These are phyloP conservation scores for Ogataea polymorpha DNA, from an alignment of 805 yeast genomes.

Conservation along the genomic window DNA sequence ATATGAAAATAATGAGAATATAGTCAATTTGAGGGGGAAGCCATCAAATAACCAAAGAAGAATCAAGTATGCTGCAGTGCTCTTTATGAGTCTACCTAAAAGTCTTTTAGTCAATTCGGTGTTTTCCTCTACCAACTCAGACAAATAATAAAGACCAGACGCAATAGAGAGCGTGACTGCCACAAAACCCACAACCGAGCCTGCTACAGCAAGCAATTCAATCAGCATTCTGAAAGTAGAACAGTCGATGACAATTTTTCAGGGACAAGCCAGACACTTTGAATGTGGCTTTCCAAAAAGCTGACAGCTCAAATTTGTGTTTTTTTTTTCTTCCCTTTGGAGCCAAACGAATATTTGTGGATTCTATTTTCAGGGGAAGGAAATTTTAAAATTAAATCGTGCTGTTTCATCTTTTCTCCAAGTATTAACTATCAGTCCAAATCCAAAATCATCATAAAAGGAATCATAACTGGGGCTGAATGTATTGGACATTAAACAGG, in stretches of 20 bases:
- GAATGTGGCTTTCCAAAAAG: too few relatives aligned
- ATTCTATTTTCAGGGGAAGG: too few relatives aligned
- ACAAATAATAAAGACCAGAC: conserved; percentile 84
- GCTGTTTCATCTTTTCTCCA: conserved; percentile 2
- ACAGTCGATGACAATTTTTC: too few relatives aligned
- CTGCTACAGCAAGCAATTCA: conserved; percentile 55
- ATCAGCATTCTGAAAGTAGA: conserved; percentile 45
- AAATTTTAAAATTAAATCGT: background rate
- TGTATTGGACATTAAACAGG: background rate
- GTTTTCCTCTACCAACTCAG: conserved; percentile 92
- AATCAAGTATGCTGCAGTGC: conserved; percentile 51
- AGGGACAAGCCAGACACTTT: too few relatives aligned
- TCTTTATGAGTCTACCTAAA: conserved; percentile 59
- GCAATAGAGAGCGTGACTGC: conserved; percentile 66
- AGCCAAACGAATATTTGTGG: too few relatives aligned
- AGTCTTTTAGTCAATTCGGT: conserved; percentile 78
- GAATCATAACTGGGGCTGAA: too few relatives aligned
- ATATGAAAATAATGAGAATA: conserved; percentile 70
- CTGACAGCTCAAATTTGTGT: too few relatives aligned
- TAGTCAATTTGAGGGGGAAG: conserved; percentile 67
- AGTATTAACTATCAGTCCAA: background rate
- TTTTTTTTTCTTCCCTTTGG: background rate
- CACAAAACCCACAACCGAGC: conserved; percentile 58
- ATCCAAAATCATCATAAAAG: too few relatives aligned
- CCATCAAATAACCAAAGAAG: conserved; percentile 70